phyloP scores from a whole-genome alignment of 2,329 filamentous ascomycete species.

The Fusarium haematococcum region DNA sequence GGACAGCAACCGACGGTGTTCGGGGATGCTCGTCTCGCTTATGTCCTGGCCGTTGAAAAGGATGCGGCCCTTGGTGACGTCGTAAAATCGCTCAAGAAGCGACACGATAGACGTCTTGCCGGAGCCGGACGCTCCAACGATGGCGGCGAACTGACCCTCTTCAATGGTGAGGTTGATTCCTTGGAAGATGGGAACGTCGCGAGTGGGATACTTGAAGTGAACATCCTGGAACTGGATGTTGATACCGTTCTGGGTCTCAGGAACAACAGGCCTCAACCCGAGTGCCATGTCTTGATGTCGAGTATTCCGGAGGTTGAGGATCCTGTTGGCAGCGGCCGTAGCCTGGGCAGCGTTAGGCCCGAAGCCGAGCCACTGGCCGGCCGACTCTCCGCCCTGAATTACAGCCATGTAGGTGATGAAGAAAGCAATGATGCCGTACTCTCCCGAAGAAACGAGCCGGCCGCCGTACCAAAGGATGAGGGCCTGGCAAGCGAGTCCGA shows the following conservation, averaged over 20 bases:
- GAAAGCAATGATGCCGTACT: neutral
- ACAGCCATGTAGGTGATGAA: neutral
- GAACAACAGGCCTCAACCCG: no score
- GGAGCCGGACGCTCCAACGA: slow-evolving; percentile 61
- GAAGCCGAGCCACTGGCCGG: neutral
- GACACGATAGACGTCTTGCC: slow-evolving; percentile 66
- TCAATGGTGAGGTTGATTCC: slow-evolving; percentile 68
- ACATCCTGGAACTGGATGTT: slow-evolving; percentile 64
- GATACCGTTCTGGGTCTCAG: no score
- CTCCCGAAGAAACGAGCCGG: neutral
- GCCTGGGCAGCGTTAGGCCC: no score
- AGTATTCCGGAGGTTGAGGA: no score
- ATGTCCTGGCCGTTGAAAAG: slow-evolving; percentile 29
- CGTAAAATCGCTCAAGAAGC: slow-evolving; percentile 67
- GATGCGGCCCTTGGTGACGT: slow-evolving; percentile 35
- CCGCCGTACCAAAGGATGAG: neutral
- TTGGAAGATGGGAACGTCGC: slow-evolving; percentile 73
- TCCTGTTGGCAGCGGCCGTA: no score
- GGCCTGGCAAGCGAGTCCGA: slow-evolving; percentile 1
- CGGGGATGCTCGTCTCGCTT: slow-evolving; percentile 26
- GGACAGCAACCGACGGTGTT: slow-evolving; percentile 42
- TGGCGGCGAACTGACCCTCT: slow-evolving; percentile 47
- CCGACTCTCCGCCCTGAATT: neutral
- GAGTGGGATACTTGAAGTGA: slow-evolving; percentile 76
- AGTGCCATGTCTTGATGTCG: no score